Evolutionary conservation across 2,329 filamentous ascomycete species (phyloP), one percentile per base, ranked within the genome.

Genomic region (Elsinoe australis): DNA sequence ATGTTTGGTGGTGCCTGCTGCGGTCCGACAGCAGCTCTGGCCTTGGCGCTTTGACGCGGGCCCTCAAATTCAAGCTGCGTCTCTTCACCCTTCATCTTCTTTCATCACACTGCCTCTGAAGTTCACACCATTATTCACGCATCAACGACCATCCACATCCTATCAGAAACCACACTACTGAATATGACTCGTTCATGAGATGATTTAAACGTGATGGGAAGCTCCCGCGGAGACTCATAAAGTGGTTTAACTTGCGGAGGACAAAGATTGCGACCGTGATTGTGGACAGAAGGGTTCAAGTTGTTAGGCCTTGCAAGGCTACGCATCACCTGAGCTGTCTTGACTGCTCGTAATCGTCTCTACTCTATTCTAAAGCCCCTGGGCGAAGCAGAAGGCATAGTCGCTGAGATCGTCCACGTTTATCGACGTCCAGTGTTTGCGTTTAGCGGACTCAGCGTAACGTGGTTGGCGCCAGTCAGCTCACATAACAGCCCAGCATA

Each of bases 241-340:
- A 52, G 51, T 49, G 51, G 46, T 49, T 46, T n/a, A 31, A 42
- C 47, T 41, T 47, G 33, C 51, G 45, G 33, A 47, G 45, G 49
- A 53, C 48, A 51, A 36, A 50, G 34, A 35, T 49, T 49, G 51
- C 49, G 51, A 53, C 46, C 33, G 49, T 53, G 49, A 46, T 22
- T 53, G 49, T 47, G 19, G 35, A 44, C 49, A 46, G 49, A 29
- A 28, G 46, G 45, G 22, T 36, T 45, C 17, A 15, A 14, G 28
- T n/a, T n/a, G n/a, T n/a, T n/a, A n/a, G 12, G 32, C 29, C 29
- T 42, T 49, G 49, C 44, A 39, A 47, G 44, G 39, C 45, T 45
- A 42, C 39, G 19, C 39, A 18, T 28, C 50, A 44, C 24, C 39
- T 32, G 22, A 44, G 39, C 39, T 32, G 12, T 24, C 28, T 44